Evolutionary conservation across 2,329 filamentous ascomycete species (phyloP).

Genomic region (Anthostomella pinea): DNA sequence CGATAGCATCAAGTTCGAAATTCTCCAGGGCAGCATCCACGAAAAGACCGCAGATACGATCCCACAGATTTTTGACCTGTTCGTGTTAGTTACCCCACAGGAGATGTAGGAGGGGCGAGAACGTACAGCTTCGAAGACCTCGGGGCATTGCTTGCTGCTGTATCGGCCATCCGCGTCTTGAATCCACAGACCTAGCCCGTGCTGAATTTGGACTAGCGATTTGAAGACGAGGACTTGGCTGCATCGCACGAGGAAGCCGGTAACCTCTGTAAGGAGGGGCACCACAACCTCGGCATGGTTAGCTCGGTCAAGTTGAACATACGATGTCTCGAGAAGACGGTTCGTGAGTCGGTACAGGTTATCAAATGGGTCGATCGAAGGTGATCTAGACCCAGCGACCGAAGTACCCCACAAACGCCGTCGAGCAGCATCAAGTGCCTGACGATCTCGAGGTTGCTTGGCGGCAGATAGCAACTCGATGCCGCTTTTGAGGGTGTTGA

Average conservation of each 20-base stretch:
- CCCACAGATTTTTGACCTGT: slow-evolving; percentile 52
- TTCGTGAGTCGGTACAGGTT: slow-evolving; percentile 61
- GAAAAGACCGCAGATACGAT: slow-evolving; percentile 42
- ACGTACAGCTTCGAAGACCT: slow-evolving; percentile 46
- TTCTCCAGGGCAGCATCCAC: slow-evolving; percentile 35
- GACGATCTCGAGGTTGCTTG: slow-evolving; percentile 56
- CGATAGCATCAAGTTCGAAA: slow-evolving; percentile 50
- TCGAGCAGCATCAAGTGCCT: slow-evolving; percentile 63
- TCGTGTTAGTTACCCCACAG: slow-evolving; percentile 6
- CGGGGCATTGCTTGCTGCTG: slow-evolving; percentile 38
- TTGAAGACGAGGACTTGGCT: slow-evolving; percentile 49
- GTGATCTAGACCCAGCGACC: slow-evolving; percentile 37
- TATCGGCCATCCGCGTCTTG: slow-evolving; percentile 51
- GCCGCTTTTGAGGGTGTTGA: slow-evolving; percentile 34
- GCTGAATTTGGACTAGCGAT: slow-evolving; percentile 59
- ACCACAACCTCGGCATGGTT: slow-evolving; percentile 37
- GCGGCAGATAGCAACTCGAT: slow-evolving; percentile 46
- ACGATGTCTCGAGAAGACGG: slow-evolving; percentile 52
- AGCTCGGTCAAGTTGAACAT: slow-evolving; percentile 41
- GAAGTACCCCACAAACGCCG: slow-evolving; percentile 64
- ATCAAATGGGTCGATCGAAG: slow-evolving; percentile 60
- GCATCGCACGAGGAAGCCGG: slow-evolving; percentile 50
- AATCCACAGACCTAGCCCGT: slow-evolving; percentile 62
- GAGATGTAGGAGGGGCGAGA: neutral
- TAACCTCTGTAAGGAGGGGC: slow-evolving; percentile 52